Percentiles rank a stretch among this genome's conserved stretches.
phyloP scores from a whole-genome alignment of 768 basidiomycete genomes.

The Sarcodon aspratus region DNA sequence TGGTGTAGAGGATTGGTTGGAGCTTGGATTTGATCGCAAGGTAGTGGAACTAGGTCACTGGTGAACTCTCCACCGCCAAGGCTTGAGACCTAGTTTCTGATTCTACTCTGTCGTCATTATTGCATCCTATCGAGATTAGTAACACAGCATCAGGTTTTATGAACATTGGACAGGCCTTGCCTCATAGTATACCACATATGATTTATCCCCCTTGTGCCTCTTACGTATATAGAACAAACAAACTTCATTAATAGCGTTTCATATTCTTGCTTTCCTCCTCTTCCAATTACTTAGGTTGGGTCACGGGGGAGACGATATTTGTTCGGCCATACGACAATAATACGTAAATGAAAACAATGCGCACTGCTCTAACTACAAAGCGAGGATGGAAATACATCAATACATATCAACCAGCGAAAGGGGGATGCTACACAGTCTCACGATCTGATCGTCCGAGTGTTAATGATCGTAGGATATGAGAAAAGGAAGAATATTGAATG shows the following conservation, averaged over 20 bases:
- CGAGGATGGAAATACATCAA: too few species aligned
- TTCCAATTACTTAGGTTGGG: too few species aligned
- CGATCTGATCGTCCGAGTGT: too few species aligned
- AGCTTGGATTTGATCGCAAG: constrained; percentile 46
- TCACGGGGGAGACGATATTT: too few species aligned
- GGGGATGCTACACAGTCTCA: too few species aligned
- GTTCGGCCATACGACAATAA: too few species aligned
- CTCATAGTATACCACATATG: not conserved
- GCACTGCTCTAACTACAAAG: too few species aligned
- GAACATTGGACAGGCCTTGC: not conserved
- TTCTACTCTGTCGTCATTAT: not conserved
- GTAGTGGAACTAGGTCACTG: constrained; percentile 52
- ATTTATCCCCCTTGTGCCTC: not conserved
- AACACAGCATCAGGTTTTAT: not conserved
- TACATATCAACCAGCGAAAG: too few species aligned
- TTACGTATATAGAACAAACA: not conserved
- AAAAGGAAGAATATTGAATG: not conserved
- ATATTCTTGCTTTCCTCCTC: too few species aligned
- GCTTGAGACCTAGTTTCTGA: not conserved
- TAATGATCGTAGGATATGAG: not conserved
- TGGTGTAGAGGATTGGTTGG: constrained; percentile 46
- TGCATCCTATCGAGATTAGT: not conserved
- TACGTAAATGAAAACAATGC: too few species aligned
- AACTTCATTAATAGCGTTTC: too few species aligned
- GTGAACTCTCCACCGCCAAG: constrained; percentile 23